phyloP scores from a whole-genome alignment of 805 yeast species.

The Teunomyces funiuensis region DNA sequence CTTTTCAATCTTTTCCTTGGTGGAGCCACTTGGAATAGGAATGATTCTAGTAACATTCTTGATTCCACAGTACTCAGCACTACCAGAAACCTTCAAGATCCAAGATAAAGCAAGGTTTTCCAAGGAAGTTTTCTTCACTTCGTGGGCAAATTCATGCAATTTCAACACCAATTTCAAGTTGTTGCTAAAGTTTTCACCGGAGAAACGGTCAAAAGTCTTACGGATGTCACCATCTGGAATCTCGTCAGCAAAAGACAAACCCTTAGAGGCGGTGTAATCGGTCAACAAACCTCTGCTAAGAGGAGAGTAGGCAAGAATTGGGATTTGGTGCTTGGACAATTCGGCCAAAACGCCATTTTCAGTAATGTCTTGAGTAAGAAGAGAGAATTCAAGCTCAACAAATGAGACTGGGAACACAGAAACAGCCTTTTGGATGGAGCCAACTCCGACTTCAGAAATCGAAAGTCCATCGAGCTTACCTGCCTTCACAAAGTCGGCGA shows the following conservation, averaged over 20 bases:
- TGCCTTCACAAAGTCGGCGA: constrained; percentile 57
- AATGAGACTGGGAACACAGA: constrained; percentile 57
- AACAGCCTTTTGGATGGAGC: constrained; percentile 59
- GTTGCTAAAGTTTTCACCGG: constrained; percentile 51
- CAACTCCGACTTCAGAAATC: constrained; percentile 68
- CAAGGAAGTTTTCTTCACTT: constrained; percentile 50
- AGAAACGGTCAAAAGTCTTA: constrained; percentile 52
- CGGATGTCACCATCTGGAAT: constrained; percentile 60
- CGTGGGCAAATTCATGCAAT: constrained; percentile 50
- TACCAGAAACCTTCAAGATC: constrained; percentile 65
- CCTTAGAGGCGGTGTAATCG: constrained; percentile 49
- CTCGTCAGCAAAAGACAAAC: constrained; percentile 35
- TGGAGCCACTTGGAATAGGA: constrained; percentile 81
- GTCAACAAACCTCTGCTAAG: constrained; percentile 77
- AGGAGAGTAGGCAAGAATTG: constrained; percentile 82
- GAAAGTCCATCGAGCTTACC: constrained; percentile 74
- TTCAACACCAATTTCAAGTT: constrained; percentile 52
- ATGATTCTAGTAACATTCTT: constrained; percentile 52
- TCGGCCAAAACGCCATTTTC: constrained; percentile 62
- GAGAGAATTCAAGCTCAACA: constrained; percentile 78
- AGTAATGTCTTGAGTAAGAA: constrained; percentile 63
- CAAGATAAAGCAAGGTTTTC: constrained; percentile 50
- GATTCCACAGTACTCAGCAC: constrained; percentile 45
- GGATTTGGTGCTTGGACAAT: constrained; percentile 57
- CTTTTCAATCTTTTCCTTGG: constrained; percentile 56